Conservation (phyloP, 257 asterid genomes). For the Nicotiana noctiflora region DNA sequence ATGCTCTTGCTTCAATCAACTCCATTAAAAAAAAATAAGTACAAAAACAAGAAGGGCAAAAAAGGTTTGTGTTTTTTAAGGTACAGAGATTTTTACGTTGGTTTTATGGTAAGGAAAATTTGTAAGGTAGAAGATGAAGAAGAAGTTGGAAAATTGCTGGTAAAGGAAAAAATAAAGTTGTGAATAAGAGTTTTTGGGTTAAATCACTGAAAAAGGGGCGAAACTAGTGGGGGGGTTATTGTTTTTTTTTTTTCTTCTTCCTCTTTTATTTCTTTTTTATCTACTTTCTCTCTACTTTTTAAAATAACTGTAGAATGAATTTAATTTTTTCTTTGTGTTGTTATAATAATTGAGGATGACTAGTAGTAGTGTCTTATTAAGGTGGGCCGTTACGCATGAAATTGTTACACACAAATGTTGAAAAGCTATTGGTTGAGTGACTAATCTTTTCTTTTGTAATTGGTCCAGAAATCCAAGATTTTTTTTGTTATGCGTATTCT, state of each 20-base stretch:
- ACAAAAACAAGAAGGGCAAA: not conserved
- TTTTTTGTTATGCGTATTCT: not conserved
- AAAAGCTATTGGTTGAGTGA: not conserved
- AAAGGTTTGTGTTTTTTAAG: not conserved
- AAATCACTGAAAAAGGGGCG: constrained; percentile 66
- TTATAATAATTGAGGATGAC: not conserved
- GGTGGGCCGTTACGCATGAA: constrained; percentile 54
- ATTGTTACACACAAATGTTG: constrained; percentile 19
- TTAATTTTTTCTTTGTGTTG: not conserved
- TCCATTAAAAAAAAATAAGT: constrained; percentile 39
- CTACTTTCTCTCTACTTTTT: not conserved
- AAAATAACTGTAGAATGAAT: not conserved
- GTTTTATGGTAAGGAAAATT: not conserved
- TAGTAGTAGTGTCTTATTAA: constrained; percentile 7
- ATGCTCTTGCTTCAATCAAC: constrained; percentile 80
- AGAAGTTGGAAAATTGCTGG: constrained; percentile 7
- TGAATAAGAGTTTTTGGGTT: constrained; percentile 19
- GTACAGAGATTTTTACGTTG: not conserved
- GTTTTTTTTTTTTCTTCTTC: constrained; percentile 18
- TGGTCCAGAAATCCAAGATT: constrained; percentile 15
- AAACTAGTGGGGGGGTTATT: constrained; percentile 66
- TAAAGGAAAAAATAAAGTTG: not conserved
- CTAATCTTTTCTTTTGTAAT: not conserved
- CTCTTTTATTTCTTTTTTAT: not conserved
- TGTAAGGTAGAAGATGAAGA: constrained; percentile 13